Evolutionary conservation across 306 rosid species (phyloP).

Genomic region (Hylodesmum podocarpum): DNA sequence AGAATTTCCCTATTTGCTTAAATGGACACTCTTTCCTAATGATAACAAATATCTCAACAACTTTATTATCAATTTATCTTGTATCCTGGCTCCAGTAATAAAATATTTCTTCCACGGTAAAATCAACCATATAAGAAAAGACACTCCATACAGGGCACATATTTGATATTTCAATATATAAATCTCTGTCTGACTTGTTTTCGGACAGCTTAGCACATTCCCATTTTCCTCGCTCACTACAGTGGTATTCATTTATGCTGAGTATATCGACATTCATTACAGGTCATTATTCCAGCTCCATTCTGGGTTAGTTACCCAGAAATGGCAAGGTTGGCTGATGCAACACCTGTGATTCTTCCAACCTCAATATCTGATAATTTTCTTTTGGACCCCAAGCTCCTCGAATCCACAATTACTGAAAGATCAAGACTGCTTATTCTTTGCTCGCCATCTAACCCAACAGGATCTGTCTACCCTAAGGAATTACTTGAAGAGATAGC

Average conservation of each 20-base stretch:
- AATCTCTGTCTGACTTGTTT: not conserved
- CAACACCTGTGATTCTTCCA: conserved; percentile 87
- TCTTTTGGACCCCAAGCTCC: conserved; percentile 77
- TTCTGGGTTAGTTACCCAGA: conserved; percentile 98
- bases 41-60: not conserved
- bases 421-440: conserved; percentile 82
- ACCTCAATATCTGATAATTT: conserved; percentile 66
- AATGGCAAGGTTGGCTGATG: conserved; percentile 94
- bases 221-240: not conserved
- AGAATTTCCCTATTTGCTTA: not conserved
- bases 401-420: conserved; percentile 70
- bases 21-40: not conserved
- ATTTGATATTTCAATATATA: not conserved
- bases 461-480: conserved; percentile 96
- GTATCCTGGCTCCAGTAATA: not conserved
- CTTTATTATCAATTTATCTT: not conserved
- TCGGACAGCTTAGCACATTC: not conserved
- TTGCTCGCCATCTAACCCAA: conserved; percentile 96
- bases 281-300: conserved; percentile 98
- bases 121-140: conserved; percentile 7
- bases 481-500: conserved; percentile 82
- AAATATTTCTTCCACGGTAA: not conserved
- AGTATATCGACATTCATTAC: conserved; percentile 34
- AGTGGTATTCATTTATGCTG: not conserved
- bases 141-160: conserved; percentile 1